Evolutionary conservation across 306 rosid species (phyloP), one percentile per base, ranked within the genome.

Genomic region (Bauhinia variegata): DNA sequence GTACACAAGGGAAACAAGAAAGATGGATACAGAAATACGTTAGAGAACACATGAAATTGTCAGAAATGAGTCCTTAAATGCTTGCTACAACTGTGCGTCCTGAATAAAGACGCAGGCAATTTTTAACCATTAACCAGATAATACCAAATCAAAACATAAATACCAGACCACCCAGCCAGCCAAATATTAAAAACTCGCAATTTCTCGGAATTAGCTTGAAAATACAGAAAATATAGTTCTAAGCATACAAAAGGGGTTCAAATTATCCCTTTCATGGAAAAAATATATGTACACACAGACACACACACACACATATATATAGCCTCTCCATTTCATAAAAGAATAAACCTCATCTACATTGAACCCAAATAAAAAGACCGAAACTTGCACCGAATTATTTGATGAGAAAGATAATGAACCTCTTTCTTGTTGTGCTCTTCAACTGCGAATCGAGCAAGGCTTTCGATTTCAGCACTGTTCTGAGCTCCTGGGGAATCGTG

Each of bases 371-470:
- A 23, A 23, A 23, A 23, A 23, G 2, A 23, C 28, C 2, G 28
- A 49, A 49, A 49, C 13, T 49, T 8, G 8, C 12, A 1, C 6
- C 11, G 28, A 51, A 9, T 12, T 7, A 36, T 28, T 3, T 3
- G 17, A 1, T 5, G 5, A 50, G 16, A 72, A 15, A 9, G 7
- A 16, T 5, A 1, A 30, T 6, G 3, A 47, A 91, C 96, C 90
- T 83, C 81, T 67, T 85, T 88, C 64, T 80, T 80, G 74, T 88
- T 93, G 83, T 93, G 87, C 41, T 90, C 86, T 0, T 86, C 88
- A 30, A 93, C 90, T 0, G 99, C 97, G 82, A 83, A 93, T 8
- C 91, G 84, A 53, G 95, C 96, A 8, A 93, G 89, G 57, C 52
- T 44, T 5, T 88, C 95, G 46, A 63, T 59, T 30, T 88, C 92